These are phyloP conservation scores for Rhizoctonia solani DNA, from an alignment of 1,284 basidiomycete species.

Conservation along the genomic window DNA sequence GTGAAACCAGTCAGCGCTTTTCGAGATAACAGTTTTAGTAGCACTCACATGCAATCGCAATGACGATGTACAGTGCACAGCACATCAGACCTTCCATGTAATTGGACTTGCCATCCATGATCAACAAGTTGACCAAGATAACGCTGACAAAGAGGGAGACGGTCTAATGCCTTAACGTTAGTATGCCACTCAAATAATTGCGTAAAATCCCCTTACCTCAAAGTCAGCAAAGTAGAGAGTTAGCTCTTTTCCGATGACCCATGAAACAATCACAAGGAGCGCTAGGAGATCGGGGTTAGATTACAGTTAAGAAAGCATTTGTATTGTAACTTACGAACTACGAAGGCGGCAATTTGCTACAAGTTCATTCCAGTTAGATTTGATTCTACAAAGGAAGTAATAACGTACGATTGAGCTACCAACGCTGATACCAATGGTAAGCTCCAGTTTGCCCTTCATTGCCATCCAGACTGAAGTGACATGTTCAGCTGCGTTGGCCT, in stretches of 20 bases:
- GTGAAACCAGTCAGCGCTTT: not conserved
- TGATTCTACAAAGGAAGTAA: constrained; percentile 8
- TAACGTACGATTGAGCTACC: constrained; percentile 81
- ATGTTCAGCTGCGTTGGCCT: constrained; percentile 76
- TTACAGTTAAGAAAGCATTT: not conserved
- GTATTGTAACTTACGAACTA: constrained; percentile 62
- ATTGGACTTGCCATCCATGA: constrained; percentile 81
- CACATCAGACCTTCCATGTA: constrained; percentile 87
- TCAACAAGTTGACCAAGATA: constrained; percentile 76
- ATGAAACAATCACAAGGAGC: constrained; percentile 30
- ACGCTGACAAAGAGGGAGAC: constrained; percentile 84
- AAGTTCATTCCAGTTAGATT: constrained; percentile 9
- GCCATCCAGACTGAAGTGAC: constrained; percentile 84
- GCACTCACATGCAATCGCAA: constrained; percentile 58
- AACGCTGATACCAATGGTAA: constrained; percentile 87
- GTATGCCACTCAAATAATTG: not conserved
- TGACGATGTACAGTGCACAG: constrained; percentile 64
- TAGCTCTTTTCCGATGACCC: constrained; percentile 71
- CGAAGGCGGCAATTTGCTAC: constrained; percentile 87
- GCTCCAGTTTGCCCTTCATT: constrained; percentile 82
- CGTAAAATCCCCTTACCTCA: constrained; percentile 55
- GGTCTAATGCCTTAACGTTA: constrained; percentile 55
- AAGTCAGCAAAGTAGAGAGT: constrained; percentile 84
- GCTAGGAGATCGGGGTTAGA: constrained; percentile 7
- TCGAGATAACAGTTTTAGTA: not conserved